Base-by-base conservation (phyloP, 257 asterid species). In the Fraxinus anomala region DNA sequence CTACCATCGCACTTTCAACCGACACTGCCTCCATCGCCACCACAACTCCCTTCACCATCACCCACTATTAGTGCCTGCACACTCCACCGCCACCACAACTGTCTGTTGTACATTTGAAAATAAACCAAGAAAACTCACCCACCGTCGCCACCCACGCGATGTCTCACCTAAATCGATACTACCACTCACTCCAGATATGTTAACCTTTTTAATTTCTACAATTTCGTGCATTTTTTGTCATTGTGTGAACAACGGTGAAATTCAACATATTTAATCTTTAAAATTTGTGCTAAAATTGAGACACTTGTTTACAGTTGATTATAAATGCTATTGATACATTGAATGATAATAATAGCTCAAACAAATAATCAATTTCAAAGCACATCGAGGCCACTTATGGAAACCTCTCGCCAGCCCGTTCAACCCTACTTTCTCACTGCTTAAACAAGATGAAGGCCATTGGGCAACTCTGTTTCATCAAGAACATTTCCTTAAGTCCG, bases 341-440 rank as follows among this genome's bases (percentile, higher is more conserved):
- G 82, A 74, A 81, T 75, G 97, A 94, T 9, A 70, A 71, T 8
- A 82, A 83, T 49, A 96, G 96, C 0, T 90, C 95, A 1, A 90
- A 85, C 82, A 91, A 91, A 73, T 82, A 96, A 0, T 23, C 93
- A 36, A 91, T 94, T 31, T 82, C 91, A 31, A 88, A 71, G 80
- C 92, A 91, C 19, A 92, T 92, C 76, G 96, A 94, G 59, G 68
- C 88, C 1, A 89, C 89, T 28, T 86, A 89, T 72, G 92, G 86
- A 1, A 80, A 86, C 16, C 87, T 90, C 11, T 91, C 93, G 0
- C 89, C 91, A 1, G 89, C 93, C 0, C 90, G 86, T 83, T 24
- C 88, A 17, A 88, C 96, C 0, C 83, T 91, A 17, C 88, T 92
- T 39, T 83, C 90, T 0, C 97, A 90, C 79, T 91, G 91, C 68